Conservation (phyloP, 2,329 filamentous ascomycete species). For the Laburnicola sp. region DNA sequence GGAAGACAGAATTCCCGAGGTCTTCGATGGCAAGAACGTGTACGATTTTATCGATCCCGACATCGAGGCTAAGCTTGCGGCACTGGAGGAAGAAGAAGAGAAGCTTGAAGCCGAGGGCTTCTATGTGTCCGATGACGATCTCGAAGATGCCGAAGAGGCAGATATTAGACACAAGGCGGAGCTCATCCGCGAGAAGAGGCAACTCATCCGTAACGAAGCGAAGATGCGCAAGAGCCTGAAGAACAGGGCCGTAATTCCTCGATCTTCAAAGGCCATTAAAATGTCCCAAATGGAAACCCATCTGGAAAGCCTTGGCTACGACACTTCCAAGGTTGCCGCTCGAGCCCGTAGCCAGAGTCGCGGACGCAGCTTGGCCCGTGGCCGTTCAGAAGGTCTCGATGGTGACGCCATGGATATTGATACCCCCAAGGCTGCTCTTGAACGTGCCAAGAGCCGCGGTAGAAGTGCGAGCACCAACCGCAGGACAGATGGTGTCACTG, state of each 20-base stretch:
- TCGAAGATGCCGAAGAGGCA: slow-evolving; percentile 86
- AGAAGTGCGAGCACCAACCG: slow-evolving; percentile 69
- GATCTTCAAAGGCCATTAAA: slow-evolving; percentile 77
- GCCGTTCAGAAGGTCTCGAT: slow-evolving; percentile 55
- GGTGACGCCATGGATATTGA: slow-evolving; percentile 74
- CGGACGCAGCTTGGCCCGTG: slow-evolving; percentile 70
- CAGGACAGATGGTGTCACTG: slow-evolving; percentile 74
- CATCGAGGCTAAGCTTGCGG: slow-evolving; percentile 88
- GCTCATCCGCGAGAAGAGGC: slow-evolving; percentile 91
- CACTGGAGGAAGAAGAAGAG: slow-evolving; percentile 94
- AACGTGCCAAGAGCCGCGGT: slow-evolving; percentile 71
- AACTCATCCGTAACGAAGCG: slow-evolving; percentile 89
- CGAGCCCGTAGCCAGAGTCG: slow-evolving; percentile 73
- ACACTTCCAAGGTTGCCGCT: slow-evolving; percentile 73
- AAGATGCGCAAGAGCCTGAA: slow-evolving; percentile 96
- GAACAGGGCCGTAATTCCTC: slow-evolving; percentile 92
- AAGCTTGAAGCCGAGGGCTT: slow-evolving; percentile 87
- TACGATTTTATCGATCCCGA: slow-evolving; percentile 97
- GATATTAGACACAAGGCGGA: slow-evolving; percentile 91
- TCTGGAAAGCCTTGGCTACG: slow-evolving; percentile 82
- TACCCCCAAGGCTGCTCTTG: slow-evolving; percentile 44
- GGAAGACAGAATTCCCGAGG: slow-evolving; percentile 91
- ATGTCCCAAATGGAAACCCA: slow-evolving; percentile 85
- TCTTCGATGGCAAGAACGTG: slow-evolving; percentile 94
- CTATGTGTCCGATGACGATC: slow-evolving; percentile 74